phyloP scores from a whole-genome alignment of 345 rosid species.

The Excoecaria agallocha region DNA sequence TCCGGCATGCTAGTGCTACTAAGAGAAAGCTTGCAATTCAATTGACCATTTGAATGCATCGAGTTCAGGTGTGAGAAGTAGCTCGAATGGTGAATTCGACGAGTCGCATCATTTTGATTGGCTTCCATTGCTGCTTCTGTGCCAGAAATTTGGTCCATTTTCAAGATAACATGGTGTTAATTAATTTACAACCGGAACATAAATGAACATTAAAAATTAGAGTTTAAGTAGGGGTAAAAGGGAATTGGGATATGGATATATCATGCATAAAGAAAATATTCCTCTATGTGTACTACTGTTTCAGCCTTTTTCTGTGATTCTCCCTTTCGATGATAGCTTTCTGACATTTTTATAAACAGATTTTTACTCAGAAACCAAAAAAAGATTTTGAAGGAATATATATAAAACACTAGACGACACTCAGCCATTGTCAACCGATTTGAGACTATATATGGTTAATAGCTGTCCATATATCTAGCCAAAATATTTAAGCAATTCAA shows the following conservation, averaged over 20 bases:
- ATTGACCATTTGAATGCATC: constrained; percentile 1
- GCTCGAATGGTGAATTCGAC: neutral
- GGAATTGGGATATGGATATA: neutral
- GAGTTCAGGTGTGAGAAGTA: constrained; percentile 5
- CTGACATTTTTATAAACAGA: neutral
- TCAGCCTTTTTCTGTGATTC: neutral
- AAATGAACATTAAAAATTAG: neutral
- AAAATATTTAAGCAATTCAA: neutral
- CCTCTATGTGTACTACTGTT: neutral
- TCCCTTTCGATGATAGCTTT: constrained; percentile 4
- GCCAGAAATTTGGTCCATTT: neutral
- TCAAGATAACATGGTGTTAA: neutral
- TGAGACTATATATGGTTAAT: neutral
- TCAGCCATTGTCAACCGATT: neutral
- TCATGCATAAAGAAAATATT: neutral
- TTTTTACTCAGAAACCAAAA: neutral
- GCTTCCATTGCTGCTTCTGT: constrained; percentile 35
- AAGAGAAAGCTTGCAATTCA: constrained; percentile 11
- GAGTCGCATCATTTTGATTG: constrained; percentile 17
- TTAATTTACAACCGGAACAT: no score
- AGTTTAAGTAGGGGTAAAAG: no score
- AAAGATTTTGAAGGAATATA: neutral
- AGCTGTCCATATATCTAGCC: neutral
- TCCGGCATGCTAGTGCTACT: neutral
- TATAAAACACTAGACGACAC: neutral